Percentiles rank a stretch among this genome's conserved stretches.
Evolutionary conservation across 2,329 filamentous ascomycete species (phyloP).

Genomic region (Ophiocordyceps polyrhachis-furcata): DNA sequence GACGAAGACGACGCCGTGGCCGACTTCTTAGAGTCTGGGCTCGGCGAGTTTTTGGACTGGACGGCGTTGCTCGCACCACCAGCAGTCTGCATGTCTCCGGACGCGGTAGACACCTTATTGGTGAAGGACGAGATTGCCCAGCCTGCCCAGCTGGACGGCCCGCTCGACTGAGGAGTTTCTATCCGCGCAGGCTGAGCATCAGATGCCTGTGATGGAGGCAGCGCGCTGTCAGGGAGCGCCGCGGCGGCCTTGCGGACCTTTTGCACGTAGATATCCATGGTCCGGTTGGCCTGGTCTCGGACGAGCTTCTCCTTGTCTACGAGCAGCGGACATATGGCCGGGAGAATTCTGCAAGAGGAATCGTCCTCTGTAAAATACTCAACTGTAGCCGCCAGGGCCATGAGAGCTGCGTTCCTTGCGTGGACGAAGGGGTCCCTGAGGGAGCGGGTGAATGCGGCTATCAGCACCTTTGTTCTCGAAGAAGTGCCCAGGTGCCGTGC

Average conservation of each 20-base stretch:
- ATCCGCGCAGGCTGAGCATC: constrained; percentile 47
- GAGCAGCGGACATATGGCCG: constrained; percentile 63
- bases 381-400: constrained; percentile 68
- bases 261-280: constrained; percentile 68
- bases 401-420: constrained; percentile 70
- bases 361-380: constrained; percentile 85
- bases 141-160: constrained; percentile 53
- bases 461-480: constrained; percentile 73
- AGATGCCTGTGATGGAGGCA: constrained; percentile 45
- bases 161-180: constrained; percentile 53
- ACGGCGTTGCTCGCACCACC: constrained; percentile 22
- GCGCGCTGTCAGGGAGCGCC: constrained; percentile 59
- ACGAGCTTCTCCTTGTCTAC: constrained; percentile 94
- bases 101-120: constrained; percentile 71
- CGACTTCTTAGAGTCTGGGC: constrained; percentile 17
- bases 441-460: constrained; percentile 79
- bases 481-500: constrained; percentile 67
- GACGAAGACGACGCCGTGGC: constrained; percentile 34
- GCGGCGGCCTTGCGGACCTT: constrained; percentile 63
- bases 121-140: constrained; percentile 99
- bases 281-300: constrained; percentile 79
- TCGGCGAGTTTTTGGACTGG: constrained; percentile 21
- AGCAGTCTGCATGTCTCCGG: constrained; percentile 62
- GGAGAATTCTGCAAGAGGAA: constrained; percentile 65
- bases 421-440: constrained; percentile 89